Conservation (phyloP, 2,329 filamentous ascomycete species). For the Ophiocordyceps robertsii region DNA sequence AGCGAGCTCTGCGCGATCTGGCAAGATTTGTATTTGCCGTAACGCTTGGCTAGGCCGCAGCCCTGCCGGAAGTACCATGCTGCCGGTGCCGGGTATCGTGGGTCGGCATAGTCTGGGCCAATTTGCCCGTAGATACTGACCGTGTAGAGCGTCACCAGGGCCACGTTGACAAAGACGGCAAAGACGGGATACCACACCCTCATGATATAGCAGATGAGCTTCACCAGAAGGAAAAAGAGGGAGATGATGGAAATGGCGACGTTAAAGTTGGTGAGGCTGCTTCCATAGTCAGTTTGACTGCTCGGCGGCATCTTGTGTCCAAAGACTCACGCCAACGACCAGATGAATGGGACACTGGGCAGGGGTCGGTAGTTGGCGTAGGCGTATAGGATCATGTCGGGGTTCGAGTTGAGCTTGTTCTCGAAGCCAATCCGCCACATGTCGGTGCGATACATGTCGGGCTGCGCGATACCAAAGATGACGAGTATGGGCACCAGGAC, state of each 20-base stretch:
- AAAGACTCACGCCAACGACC: conserved; percentile 54
- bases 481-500: conserved; percentile 53
- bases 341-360: conserved; percentile 53
- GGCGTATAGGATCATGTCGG: conserved; percentile 55
- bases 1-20: conserved; percentile 55
- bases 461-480: conserved; percentile 60
- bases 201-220: conserved; percentile 57
- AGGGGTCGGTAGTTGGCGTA: conserved; percentile 57
- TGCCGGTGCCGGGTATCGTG: conserved; percentile 43
- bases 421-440: conserved; percentile 62
- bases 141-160: conserved; percentile 48
- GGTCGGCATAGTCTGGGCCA: conserved; percentile 58
- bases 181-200: conserved; percentile 57
- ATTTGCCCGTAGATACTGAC: conserved; percentile 58
- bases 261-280: conserved; percentile 61
- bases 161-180: conserved; percentile 41
- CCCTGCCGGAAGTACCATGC: conserved; percentile 66
- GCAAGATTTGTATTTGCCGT: conserved; percentile 44
- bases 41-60: conserved; percentile 46
- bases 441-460: conserved; percentile 56
- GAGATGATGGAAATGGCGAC: conserved; percentile 63
- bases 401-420: conserved; percentile 62
- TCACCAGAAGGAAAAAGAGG: conserved; percentile 62
- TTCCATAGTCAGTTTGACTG: not conserved
- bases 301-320: not conserved